Evolutionary conservation across 1,284 basidiomycete species (phyloP).

Genomic region (Fomitopsis pinicola): DNA sequence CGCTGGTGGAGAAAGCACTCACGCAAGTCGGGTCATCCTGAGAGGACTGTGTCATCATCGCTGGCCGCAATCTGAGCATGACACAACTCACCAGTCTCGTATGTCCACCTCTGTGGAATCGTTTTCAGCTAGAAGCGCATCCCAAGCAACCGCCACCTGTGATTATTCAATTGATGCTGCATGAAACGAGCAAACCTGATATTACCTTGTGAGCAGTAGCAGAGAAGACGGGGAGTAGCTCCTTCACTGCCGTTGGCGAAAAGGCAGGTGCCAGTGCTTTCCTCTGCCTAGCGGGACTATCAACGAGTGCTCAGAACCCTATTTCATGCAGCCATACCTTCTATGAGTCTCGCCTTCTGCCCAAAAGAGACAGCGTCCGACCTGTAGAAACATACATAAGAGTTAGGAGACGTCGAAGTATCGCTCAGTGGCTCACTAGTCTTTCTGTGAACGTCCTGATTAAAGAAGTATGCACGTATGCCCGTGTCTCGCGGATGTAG

Average conservation of each 20-base stretch:
- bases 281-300: slow-evolving; percentile 30
- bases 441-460: slow-evolving; percentile 36
- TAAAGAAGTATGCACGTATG: slow-evolving; percentile 33
- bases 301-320: slow-evolving; percentile 27
- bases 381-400: slow-evolving; percentile 23
- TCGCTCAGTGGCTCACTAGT: slow-evolving; percentile 25
- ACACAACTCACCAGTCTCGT: slow-evolving; percentile 37
- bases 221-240: slow-evolving; percentile 31
- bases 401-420: too few species aligned
- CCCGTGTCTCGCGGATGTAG: slow-evolving; percentile 43
- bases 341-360: slow-evolving; percentile 50
- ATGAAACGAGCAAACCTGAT: too few species aligned
- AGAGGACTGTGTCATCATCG: too few species aligned
- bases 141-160: slow-evolving; percentile 5
- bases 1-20: too few species aligned
- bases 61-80: slow-evolving; percentile 31
- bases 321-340: slow-evolving; percentile 15
- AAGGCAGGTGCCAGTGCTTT: slow-evolving; percentile 37
- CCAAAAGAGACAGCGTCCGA: slow-evolving; percentile 45
- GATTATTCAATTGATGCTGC: too few species aligned
- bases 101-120: slow-evolving; percentile 21
- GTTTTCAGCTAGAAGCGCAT: slow-evolving; percentile 42
- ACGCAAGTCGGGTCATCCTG: too few species aligned
- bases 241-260: slow-evolving; percentile 34
- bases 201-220: slow-evolving; percentile 38